Base-by-base conservation (phyloP, 2,329 filamentous ascomycete species). In the Decorospora gaudefroyi region DNA sequence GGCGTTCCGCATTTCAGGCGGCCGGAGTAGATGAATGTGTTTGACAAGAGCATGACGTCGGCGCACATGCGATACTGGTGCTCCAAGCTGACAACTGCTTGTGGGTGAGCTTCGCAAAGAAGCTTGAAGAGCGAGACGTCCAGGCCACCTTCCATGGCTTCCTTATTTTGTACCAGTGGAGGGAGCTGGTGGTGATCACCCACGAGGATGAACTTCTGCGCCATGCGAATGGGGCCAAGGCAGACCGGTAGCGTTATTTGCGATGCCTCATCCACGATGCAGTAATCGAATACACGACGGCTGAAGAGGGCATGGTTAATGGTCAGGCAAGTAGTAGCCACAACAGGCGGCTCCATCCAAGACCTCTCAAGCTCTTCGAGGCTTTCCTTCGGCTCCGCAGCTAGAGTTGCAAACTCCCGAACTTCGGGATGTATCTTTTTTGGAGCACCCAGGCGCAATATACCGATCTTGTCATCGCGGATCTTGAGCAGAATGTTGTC, bases 31-130 rank as follows among this genome's bases (percentile, higher is more conserved):
- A 99, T 96, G 42, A 99, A 80, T 1, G 82, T 87, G 69, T 96
- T 99, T 51, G 90, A 95, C 10, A 99, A 79, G 2, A 86, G 80
- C 92, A 97, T 97, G 49, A 99, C 88, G 50, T 99, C 93, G 57
- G 93, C 88, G 61, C 90, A 96, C 93, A 99, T 99, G 49, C 93
- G 89, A 67, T 99, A 99, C 67, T 99, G 93, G 62, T 96, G 90
- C 61, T 93, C 90, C 1, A 99, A 80, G 52, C 88, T 95, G 50
- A 95, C 89, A 2, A 99, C 91, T 1, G 90, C 90, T 32, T 83
- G 76, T 0, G 93, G 91, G 52, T 97, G 91, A 0, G 82, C 80
- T 62, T 97, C 93, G 1, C 90, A 96, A 9, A 99, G 80, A 3
- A 93, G 79, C 67, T 95, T 95, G 79, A 99, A 99, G 37, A 99